Conservation (phyloP, 331 rosid genomes). For the Rosa hybrid region DNA sequence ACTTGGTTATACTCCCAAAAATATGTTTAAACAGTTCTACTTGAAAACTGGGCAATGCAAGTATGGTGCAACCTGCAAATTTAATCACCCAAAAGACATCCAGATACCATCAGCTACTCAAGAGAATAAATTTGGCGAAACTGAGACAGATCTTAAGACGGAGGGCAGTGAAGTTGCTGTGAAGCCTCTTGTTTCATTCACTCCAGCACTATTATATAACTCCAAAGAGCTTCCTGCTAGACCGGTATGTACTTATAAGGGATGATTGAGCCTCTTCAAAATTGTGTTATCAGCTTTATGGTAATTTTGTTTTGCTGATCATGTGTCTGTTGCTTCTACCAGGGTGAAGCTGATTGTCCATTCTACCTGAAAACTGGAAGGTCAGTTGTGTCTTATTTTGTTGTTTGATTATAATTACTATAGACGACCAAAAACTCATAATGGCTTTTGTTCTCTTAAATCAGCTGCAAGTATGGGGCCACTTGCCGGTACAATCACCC, state of each 20-base stretch:
- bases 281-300: slow-evolving; percentile 8
- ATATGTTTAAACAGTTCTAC: slow-evolving; percentile 67
- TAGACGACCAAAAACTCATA: slow-evolving; percentile 26
- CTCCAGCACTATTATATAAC: slow-evolving; percentile 61
- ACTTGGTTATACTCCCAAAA: neutral
- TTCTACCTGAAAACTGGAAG: slow-evolving; percentile 99
- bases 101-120: slow-evolving; percentile 56
- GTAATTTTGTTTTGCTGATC: slow-evolving; percentile 20
- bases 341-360: slow-evolving; percentile 97
- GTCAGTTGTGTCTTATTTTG: slow-evolving; percentile 36
- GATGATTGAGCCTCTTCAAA: slow-evolving; percentile 12
- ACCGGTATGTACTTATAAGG: slow-evolving; percentile 47
- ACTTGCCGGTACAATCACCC: slow-evolving; percentile 98
- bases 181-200: slow-evolving; percentile 40
- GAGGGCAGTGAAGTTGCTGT: slow-evolving; percentile 46
- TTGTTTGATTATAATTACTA: slow-evolving; percentile 17
- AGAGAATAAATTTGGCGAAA: slow-evolving; percentile 44
- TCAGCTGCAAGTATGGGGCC: slow-evolving; percentile 92
- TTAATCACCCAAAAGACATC: slow-evolving; percentile 90
- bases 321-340: slow-evolving; percentile 43
- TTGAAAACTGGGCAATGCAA: slow-evolving; percentile 91
- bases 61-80: slow-evolving; percentile 79
- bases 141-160: slow-evolving; percentile 28
- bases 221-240: slow-evolving; percentile 96
- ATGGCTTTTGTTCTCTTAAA: slow-evolving; percentile 34